Percentiles rank a stretch among this genome's conserved stretches.
Conservation (phyloP, 116 monocot genomes). For the Papilionanthe hybrid region DNA sequence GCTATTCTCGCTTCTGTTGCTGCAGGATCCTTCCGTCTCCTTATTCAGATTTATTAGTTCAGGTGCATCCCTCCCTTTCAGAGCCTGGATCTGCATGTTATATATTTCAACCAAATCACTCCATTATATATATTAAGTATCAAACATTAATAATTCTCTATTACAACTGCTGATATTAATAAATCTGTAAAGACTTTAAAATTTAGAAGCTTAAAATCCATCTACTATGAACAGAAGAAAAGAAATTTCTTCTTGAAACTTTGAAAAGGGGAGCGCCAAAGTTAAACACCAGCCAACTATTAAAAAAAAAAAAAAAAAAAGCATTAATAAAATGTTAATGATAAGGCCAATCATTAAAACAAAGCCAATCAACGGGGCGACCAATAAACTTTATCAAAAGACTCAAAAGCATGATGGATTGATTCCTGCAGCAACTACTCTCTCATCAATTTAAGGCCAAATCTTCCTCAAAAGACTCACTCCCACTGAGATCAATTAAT, state of each 20-base stretch:
- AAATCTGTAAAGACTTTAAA: not conserved
- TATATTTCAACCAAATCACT: not conserved
- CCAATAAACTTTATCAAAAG: too few species aligned
- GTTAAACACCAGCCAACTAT: not conserved
- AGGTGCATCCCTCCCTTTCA: constrained; percentile 58
- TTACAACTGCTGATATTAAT: not conserved
- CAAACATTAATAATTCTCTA: too few species aligned
- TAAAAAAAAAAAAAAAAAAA: not conserved
- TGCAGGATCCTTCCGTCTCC: constrained; percentile 91
- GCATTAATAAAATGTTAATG: not conserved
- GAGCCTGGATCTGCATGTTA: constrained; percentile 48
- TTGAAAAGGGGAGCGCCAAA: not conserved
- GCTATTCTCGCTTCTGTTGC: constrained; percentile 95
- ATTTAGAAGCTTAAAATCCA: not conserved
- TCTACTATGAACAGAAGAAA: too few species aligned
- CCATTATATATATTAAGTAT: too few species aligned
- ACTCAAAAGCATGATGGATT: too few species aligned
- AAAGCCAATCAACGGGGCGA: not conserved
- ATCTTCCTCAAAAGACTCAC: too few species aligned
- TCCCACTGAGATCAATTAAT: too few species aligned
- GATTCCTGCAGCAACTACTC: too few species aligned
- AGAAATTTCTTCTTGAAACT: not conserved
- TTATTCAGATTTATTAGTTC: constrained; percentile 94
- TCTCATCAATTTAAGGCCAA: too few species aligned
- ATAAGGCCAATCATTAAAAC: not conserved